Conservation (phyloP, 129 eudicot species). For the Centrapalus pauciflorus region DNA sequence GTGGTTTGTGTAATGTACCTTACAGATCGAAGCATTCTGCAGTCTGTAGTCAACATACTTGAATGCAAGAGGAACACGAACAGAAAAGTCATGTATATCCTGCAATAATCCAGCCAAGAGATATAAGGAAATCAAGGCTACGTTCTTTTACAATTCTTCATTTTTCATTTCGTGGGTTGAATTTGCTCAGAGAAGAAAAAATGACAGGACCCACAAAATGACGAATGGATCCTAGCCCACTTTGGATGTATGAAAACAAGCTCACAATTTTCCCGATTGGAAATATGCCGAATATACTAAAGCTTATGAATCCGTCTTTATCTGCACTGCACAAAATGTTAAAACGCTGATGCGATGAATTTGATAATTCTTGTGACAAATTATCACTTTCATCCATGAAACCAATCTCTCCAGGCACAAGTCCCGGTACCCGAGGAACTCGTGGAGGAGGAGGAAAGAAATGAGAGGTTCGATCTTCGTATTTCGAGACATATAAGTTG, state of each 20-base stretch:
- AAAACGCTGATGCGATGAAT: conserved; percentile 71
- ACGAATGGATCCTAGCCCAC: neutral
- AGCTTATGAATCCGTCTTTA: conserved; percentile 70
- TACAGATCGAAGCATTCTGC: conserved; percentile 61
- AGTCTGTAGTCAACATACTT: conserved; percentile 37
- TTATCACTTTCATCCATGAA: conserved; percentile 80
- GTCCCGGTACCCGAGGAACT: conserved; percentile 81
- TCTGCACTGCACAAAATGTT: conserved; percentile 92
- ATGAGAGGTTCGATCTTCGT: conserved; percentile 92
- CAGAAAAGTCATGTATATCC: conserved; percentile 59
- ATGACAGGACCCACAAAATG: neutral
- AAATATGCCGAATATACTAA: conserved; percentile 91
- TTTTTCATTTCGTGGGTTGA: neutral
- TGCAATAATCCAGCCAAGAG: conserved; percentile 29
- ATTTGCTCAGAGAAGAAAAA: neutral
- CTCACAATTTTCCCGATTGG: conserved; percentile 90
- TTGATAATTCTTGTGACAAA: conserved; percentile 63
- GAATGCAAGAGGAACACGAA: conserved; percentile 34
- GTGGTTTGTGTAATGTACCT: conserved; percentile 34
- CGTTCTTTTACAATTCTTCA: neutral
- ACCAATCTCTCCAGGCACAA: conserved; percentile 78
- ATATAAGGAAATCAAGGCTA: neutral
- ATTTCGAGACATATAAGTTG: conserved; percentile 26
- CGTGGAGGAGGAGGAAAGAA: conserved; percentile 96
- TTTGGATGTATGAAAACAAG: conserved; percentile 12